Percentiles rank a stretch among this genome's conserved stretches.
These are phyloP conservation scores for Caryopteris hybrid DNA, from an alignment of 305 asterid genomes.

Conservation along the genomic window DNA sequence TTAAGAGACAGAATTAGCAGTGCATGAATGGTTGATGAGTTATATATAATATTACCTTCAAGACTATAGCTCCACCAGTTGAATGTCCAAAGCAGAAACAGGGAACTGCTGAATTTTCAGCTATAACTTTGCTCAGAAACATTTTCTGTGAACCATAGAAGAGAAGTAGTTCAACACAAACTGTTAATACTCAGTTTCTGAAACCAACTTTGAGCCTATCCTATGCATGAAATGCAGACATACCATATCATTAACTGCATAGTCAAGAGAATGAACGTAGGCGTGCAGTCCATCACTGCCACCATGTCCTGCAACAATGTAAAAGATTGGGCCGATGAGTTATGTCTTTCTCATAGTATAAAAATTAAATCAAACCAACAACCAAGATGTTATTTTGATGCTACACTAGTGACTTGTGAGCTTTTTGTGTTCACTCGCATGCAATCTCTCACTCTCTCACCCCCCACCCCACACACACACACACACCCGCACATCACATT, in stretches of 20 bases:
- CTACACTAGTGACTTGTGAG: background rate
- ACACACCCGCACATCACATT: background rate
- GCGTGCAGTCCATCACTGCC: constrained; percentile 98
- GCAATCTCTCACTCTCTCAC: background rate
- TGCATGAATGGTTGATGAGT: background rate
- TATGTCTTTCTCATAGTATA: background rate
- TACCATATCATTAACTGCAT: constrained; percentile 82
- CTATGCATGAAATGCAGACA: background rate
- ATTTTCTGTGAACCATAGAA: constrained; percentile 44
- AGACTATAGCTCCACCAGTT: constrained; percentile 89
- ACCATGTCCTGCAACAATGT: constrained; percentile 65
- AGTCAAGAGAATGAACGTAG: constrained; percentile 79
- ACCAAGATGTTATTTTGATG: background rate
- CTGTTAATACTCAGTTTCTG: background rate
- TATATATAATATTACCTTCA: constrained; percentile 50
- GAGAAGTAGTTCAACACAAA: background rate
- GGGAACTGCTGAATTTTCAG: constrained; percentile 69
- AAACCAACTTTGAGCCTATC: background rate
- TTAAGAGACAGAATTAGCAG: too few relatives aligned
- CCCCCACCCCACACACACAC: too few relatives aligned
- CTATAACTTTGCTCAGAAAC: constrained; percentile 54
- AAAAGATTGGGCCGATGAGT: background rate
- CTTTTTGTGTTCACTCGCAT: background rate
- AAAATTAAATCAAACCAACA: background rate
- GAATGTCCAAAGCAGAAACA: constrained; percentile 98